Percentiles rank a stretch among this genome's conserved stretches.
Evolutionary conservation across 495 filamentous ascomycete genomes (phyloP).

Genomic region (Trichoderma gamsii): DNA sequence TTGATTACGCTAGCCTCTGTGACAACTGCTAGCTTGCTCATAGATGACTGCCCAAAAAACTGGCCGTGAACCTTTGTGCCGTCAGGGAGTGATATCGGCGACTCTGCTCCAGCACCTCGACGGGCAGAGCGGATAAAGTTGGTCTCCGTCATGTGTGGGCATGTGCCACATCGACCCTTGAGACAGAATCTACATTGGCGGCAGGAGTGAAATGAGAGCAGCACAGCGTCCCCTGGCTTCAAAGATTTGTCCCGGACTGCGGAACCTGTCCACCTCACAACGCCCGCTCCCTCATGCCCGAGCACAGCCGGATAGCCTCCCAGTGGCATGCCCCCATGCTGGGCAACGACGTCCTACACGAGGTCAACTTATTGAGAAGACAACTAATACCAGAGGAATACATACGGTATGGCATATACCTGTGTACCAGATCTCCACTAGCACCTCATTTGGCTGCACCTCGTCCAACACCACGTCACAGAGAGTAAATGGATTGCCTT

Average conservation of each 20-base stretch:
- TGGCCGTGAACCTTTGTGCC: not conserved
- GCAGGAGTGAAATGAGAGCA: not conserved
- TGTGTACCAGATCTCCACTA: not conserved
- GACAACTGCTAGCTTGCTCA: not conserved
- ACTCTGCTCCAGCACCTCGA: not conserved
- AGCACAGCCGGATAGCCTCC: not conserved
- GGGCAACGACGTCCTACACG: not conserved
- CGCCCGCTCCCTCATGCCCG: not conserved
- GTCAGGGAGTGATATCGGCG: not conserved
- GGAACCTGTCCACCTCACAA: not conserved
- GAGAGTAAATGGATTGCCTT: not conserved
- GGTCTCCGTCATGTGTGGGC: not conserved
- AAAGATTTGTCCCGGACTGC: not conserved
- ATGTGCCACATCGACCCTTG: not conserved
- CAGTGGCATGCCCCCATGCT: not conserved
- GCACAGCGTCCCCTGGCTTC: not conserved
- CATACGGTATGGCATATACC: not conserved
- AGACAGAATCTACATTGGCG: not conserved
- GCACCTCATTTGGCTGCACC: not conserved
- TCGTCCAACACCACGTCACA: not conserved
- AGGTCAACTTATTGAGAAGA: not conserved
- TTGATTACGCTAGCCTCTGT: not conserved
- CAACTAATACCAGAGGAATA: not conserved
- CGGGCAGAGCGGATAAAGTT: not conserved
- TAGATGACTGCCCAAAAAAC: not conserved